Base-by-base conservation (phyloP, 495 filamentous ascomycete species). In the Hypomontagnella monticulosa region DNA sequence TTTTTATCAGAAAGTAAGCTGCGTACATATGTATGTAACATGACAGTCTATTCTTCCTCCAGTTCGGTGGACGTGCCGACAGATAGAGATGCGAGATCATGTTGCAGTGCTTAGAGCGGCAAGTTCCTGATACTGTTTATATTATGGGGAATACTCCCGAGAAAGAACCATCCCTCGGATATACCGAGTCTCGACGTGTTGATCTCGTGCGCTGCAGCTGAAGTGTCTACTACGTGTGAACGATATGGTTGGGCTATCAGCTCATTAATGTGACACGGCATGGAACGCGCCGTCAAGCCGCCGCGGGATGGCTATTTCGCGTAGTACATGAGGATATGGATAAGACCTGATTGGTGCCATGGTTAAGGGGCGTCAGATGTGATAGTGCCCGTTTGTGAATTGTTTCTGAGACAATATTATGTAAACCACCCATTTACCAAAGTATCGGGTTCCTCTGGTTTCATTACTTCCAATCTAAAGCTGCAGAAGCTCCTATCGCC, bases 71-170 rank as follows among this genome's bases (percentile, higher is more conserved):
- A 42, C 27, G 32, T 57, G 14, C 44, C 60, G 65, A 56, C 42
- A 34, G 61, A 57, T 40, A 54, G 30, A 15, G 27, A 34, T 58
- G 64, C 53, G 19, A 59, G 53, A 68, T 68, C 50, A 18, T 32
- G 50, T 49, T 63, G 44, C 48, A 49, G 36, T 51, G 36, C 57
- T 19, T 32, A n/a, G 20, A 47, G 40, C 41, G 7, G 43, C 19
- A 50, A 14, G 49, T 49, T 38, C 46, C 37, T 36, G 14, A 27
- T 34, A 14, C 38, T 51, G 41, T 19, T 27, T 33, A 51, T 47
- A 33, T 27, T 38, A 57, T 47, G 51, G 44, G 20, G 37, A 40
- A 44, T 40, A 32, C 10, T 42, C 57, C 44, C 19, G 33, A 46
- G 38, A 3, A 20, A 52, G 40, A 15, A 19, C 15, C 11, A 47